Conservation (phyloP, 495 filamentous ascomycete species). For the Beverwykella pulmonaria region DNA sequence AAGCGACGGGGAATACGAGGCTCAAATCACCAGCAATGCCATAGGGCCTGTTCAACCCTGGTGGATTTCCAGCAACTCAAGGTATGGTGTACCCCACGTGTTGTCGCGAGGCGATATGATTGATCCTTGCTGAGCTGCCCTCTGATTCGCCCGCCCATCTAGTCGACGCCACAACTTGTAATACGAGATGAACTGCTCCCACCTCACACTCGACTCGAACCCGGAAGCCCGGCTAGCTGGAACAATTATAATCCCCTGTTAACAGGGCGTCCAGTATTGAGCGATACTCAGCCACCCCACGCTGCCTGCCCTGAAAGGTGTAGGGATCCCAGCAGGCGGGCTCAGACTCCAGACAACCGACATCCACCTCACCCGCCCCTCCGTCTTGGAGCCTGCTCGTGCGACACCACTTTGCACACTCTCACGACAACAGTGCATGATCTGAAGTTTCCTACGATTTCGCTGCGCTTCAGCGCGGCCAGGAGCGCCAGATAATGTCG, state of each 20-base stretch:
- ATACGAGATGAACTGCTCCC: slow-evolving; percentile 7
- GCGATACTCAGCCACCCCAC: not conserved
- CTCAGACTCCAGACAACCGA: slow-evolving; percentile 12
- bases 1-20: not conserved
- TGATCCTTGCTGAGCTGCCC: not conserved
- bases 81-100: not conserved
- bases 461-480: slow-evolving; percentile 29
- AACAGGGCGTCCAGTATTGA: not conserved
- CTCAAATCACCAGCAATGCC: not conserved
- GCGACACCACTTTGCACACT: slow-evolving; percentile 15
- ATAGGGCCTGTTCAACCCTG: not conserved
- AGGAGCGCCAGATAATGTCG: slow-evolving; percentile 22
- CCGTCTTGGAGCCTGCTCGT: slow-evolving; percentile 13
- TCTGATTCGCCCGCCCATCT: not conserved
- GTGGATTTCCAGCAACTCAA: not conserved
- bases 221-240: not conserved
- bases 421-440: slow-evolving; percentile 17
- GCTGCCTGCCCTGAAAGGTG: slow-evolving; percentile 6
- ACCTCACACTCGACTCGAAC: not conserved
- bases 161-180: not conserved
- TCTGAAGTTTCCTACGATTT: not conserved
- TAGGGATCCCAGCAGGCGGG: slow-evolving; percentile 5
- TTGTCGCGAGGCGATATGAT: not conserved
- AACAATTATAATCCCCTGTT: not conserved
- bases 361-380: slow-evolving; percentile 5